Conservation (phyloP, 805 yeast species). For the Blastobotrys attinorum region DNA sequence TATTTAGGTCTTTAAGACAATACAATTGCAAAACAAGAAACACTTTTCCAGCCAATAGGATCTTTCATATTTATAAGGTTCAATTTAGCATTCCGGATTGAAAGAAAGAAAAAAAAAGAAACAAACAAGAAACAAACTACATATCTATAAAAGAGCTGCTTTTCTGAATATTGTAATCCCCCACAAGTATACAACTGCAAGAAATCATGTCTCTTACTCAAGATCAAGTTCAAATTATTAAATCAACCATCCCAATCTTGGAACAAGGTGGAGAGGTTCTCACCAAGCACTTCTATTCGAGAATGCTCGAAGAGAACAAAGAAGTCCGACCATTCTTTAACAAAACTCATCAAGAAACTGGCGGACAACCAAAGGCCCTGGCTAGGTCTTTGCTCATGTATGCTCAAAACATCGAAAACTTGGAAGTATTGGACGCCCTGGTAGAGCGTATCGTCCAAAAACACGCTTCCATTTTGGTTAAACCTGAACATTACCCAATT, state of each 20-base stretch:
- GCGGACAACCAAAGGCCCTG: constrained; percentile 50
- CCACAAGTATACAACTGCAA: no score
- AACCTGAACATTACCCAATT: constrained; percentile 57
- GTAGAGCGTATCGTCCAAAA: constrained; percentile 56
- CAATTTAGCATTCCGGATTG: no score
- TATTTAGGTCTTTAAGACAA: no score
- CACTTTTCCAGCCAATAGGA: no score
- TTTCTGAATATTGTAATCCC: no score
- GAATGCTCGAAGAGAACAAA: constrained; percentile 47
- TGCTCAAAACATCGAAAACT: constrained; percentile 36
- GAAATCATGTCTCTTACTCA: constrained; percentile 5
- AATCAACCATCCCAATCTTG: constrained; percentile 17
- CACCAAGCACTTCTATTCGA: constrained; percentile 46
- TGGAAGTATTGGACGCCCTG: constrained; percentile 43
- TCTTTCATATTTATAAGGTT: no score
- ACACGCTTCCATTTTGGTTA: constrained; percentile 56
- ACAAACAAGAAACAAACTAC: no score
- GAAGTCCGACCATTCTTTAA: constrained; percentile 57
- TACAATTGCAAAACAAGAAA: no score
- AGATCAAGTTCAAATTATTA: constrained; percentile 16
- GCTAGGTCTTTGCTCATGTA: constrained; percentile 56
- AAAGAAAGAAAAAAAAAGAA: no score
- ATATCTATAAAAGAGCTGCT: no score
- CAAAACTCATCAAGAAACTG: constrained; percentile 43
- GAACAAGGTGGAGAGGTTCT: constrained; percentile 42